phyloP scores from a whole-genome alignment of 2,329 filamentous ascomycete genomes.

The Diaporthe ampelina region DNA sequence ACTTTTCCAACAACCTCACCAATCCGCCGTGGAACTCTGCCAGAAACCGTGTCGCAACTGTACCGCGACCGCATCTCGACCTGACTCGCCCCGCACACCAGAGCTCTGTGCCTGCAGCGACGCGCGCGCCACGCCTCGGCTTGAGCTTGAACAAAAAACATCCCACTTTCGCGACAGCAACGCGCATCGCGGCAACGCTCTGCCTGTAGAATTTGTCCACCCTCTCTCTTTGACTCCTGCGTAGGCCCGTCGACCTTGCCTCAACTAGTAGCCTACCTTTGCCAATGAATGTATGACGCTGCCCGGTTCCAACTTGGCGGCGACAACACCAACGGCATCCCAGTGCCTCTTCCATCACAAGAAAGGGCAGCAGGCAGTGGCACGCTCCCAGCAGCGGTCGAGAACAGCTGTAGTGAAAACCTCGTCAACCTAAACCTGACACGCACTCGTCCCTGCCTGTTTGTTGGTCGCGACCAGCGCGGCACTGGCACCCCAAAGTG shows the following conservation, averaged over 20 bases:
- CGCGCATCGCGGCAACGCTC: conserved; percentile 6
- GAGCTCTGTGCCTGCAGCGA: conserved; percentile 13
- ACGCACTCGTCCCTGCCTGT: not conserved
- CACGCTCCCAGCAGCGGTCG: not conserved
- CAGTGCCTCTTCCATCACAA: not conserved
- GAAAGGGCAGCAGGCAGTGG: conserved; percentile 1
- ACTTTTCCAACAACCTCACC: conserved; percentile 24
- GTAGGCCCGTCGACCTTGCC: conserved; percentile 26
- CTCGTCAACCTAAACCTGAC: conserved; percentile 5
- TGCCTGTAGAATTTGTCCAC: conserved; percentile 23
- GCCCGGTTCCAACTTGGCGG: conserved; percentile 7
- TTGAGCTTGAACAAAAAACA: conserved; percentile 24
- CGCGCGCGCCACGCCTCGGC: conserved; percentile 26
- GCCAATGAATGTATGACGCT: conserved; percentile 34
- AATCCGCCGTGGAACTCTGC: not conserved
- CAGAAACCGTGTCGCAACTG: conserved; percentile 38
- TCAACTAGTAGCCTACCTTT: conserved; percentile 25
- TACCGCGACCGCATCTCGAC: conserved; percentile 29
- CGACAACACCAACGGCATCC: conserved; percentile 21
- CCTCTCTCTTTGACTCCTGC: conserved; percentile 28
- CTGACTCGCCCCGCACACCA: not conserved
- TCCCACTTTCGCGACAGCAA: conserved; percentile 30
- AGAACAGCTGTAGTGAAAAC: conserved; percentile 41
- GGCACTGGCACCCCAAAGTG: not conserved
- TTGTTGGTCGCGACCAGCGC: not conserved